Base-by-base conservation (phyloP, 169 alveolate species). In the Sarcocystis neurona region DNA sequence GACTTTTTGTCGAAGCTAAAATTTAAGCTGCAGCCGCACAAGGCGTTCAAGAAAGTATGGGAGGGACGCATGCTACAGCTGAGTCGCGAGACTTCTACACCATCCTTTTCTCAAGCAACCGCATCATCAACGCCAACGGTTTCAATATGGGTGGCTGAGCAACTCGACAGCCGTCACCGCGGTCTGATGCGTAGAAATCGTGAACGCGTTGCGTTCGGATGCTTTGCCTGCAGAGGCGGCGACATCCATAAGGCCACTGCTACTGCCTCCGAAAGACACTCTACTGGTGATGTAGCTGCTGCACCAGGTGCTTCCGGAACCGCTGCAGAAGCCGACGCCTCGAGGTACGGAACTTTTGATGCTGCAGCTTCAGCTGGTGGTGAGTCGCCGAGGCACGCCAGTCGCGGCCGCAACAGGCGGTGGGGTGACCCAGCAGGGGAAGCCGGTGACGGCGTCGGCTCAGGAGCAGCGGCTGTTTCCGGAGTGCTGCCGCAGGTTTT, bases 81-180 rank as follows among this genome's bases (percentile, higher is more conserved):
- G 32, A 53, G 37, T 30, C 53, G 80, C 41, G 18, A 8, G 41
- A 18, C 78, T 30, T 66, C 78, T n/a, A 15, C 41, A 15, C 27
- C 34, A 8, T 66, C 78, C 8, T 66, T 66, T 12, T 27, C 41
- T 15, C 78, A 66, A 32, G 37, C 48, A 18, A 72, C 37, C 18
- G 39, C n/a, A 53, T 53, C 79, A 53, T 60, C 88, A 80, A 46
- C 88, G 34, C 78, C 39, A 58, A 50, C 3, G 74, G 77, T 85
- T 2, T 87, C 91, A 3, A 77, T 87, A 3, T 87, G 91, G 91
- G 87, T 48, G 5, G 66, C 86, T 50, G 84, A 87, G 56, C 86
- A 75, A 58, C 79, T 87, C 58, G 79, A 53, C 39, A 60, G 70
- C 34, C 79, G 58, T 37, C 84, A 85, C 75, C 60, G 87, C 37